Evolutionary conservation across 192 early-diverging fungal species (phyloP).

Genomic region (Coemansia sp.): DNA sequence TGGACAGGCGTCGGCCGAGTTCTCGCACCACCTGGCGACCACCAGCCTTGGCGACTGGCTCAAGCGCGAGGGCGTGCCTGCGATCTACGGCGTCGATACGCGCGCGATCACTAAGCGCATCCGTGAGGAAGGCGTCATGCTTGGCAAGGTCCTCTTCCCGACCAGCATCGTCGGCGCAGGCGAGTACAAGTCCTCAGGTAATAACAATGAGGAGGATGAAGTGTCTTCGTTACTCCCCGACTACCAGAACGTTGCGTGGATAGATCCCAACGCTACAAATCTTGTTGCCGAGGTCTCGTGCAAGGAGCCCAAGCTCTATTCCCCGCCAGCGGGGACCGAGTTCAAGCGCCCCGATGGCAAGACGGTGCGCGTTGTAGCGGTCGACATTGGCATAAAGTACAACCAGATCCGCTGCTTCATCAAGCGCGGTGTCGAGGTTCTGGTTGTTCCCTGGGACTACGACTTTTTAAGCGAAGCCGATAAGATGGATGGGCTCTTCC

Average conservation of each 20-base stretch:
- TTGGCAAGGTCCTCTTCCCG: constrained; percentile 92
- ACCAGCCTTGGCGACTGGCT: constrained; percentile 88
- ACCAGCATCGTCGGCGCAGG: constrained; percentile 54
- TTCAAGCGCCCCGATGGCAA: constrained; percentile 54
- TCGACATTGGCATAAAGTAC: constrained; percentile 99
- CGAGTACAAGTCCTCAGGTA: not conserved
- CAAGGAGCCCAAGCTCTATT: constrained; percentile 75
- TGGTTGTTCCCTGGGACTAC: constrained; percentile 96
- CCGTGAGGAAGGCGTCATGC: constrained; percentile 81
- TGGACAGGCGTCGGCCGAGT: constrained; percentile 87
- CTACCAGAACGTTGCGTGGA: constrained; percentile 83
- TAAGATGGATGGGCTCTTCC: constrained; percentile 78
- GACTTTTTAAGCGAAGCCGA: constrained; percentile 74
- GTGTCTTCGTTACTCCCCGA: constrained; percentile 59
- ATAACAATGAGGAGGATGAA: constrained; percentile 26
- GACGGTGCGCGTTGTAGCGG: constrained; percentile 81
- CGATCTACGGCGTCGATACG: constrained; percentile 93
- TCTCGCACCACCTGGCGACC: constrained; percentile 87
- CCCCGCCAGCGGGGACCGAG: constrained; percentile 55
- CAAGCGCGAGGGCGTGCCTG: constrained; percentile 88
- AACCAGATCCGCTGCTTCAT: constrained; percentile 99
- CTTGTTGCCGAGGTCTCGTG: constrained; percentile 95
- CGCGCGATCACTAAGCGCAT: constrained; percentile 97
- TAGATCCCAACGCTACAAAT: constrained; percentile 91
- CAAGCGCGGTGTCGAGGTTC: constrained; percentile 88